Conservation (phyloP, 208 protist species). For the Crithidia thermophila region DNA sequence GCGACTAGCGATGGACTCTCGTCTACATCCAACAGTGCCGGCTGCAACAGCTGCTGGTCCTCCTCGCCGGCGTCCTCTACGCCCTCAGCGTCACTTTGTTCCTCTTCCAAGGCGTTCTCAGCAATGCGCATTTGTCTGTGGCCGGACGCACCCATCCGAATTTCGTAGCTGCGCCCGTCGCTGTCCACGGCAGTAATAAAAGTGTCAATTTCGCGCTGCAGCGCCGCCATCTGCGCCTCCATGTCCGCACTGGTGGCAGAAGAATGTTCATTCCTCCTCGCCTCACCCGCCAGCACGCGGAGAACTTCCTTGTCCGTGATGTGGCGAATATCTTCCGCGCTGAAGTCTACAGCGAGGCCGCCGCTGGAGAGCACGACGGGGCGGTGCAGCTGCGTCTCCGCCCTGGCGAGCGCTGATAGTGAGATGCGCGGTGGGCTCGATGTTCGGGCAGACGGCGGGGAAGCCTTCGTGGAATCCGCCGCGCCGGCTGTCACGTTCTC, state of each 20-base stretch:
- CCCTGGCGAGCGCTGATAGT: conserved; percentile 47
- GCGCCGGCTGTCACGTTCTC: not conserved
- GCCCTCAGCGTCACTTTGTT: not conserved
- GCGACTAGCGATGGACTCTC: no score
- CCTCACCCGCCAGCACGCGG: conserved; percentile 18
- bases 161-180: conserved; percentile 72
- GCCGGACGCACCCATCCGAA: conserved; percentile 51
- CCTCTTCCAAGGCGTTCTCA: conserved; percentile 22
- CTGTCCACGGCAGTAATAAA: conserved; percentile 89
- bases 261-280: not conserved
- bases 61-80: conserved; percentile 7
- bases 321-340: conserved; percentile 54
- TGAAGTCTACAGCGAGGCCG: conserved; percentile 52
- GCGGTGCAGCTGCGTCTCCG: conserved; percentile 54
- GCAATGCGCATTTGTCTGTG: conserved; percentile 60
- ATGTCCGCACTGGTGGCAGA: conserved; percentile 22
- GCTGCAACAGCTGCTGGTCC: not conserved
- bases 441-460: no score
- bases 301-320: conserved; percentile 67
- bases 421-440: conserved; percentile 24
- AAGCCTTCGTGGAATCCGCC: not conserved
- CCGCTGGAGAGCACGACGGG: conserved; percentile 49
- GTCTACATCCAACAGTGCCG: no score
- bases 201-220: conserved; percentile 65
- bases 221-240: conserved; percentile 44